Base-by-base conservation (phyloP, 192 early-diverging fungal species). In the Coemansia sp. region DNA sequence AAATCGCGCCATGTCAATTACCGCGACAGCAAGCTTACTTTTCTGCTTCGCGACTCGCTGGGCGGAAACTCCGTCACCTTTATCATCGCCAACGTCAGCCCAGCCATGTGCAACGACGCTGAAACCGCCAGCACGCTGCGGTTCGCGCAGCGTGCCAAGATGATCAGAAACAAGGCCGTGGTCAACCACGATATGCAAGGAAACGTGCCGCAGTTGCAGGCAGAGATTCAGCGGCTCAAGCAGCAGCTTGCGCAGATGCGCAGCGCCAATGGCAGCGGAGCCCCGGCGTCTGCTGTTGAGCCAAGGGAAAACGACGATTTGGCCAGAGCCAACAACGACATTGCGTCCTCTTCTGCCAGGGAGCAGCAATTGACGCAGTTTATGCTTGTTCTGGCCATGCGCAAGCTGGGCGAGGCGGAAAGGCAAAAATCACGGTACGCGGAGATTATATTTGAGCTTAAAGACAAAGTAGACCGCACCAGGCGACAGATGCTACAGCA, bases 101-200 rank as follows among this genome's bases (percentile, higher is more conserved):
- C 84, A 8, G 79, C 84, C 37, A 65, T 81, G 55, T 75, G 76
- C 72, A 84, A 86, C 66, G 87, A 85, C 14, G 76, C 81, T 7
- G 90, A 91, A 61, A 89, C 87, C 38, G 68, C 89, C 14, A 86
- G 87, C 28, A 91, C 90, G 1, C 65, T 91, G 54, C 72, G 88
- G 8, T 91, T 91, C 79, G 90, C 89, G 1, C 87, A 89, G 63
- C 76, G 89, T 20, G 89, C 90, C 18, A 91, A 90, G 65, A 87
- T 88, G 85, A 90, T 91, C 51, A 87, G 80, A 58, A 91, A 90
- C 78, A 90, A 88, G 80, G 88, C 88, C 4, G 84, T 90, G 34
- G 88, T 90, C 54, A 90, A 90, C 70, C 87, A 90, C 37, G 86
- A 90, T 38, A 85, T 88, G 62, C 87, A 90, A 53, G 88, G 86